Percentiles rank a stretch among this genome's conserved stretches.
Conservation (phyloP, 1,284 basidiomycete species). For the Hortiboletus rubellus region DNA sequence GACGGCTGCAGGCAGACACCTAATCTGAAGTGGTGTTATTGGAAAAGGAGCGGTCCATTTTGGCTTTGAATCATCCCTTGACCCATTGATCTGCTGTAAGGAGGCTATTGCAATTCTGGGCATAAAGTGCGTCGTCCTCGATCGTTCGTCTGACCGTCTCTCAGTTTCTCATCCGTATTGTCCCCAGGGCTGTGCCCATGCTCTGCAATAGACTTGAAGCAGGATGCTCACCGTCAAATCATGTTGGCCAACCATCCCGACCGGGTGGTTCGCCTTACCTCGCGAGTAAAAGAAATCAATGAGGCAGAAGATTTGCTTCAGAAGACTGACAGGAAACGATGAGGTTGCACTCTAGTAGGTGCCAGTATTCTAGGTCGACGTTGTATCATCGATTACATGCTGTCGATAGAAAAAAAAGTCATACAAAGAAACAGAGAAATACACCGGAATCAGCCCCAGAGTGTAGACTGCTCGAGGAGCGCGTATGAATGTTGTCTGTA, state of each 20-base stretch:
- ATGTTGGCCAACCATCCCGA: slow-evolving; percentile 98
- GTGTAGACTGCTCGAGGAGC: slow-evolving; percentile 7
- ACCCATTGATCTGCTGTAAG: slow-evolving; percentile 81
- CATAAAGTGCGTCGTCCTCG: slow-evolving; percentile 68
- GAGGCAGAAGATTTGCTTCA: slow-evolving; percentile 88
- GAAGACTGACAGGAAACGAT: slow-evolving; percentile 57
- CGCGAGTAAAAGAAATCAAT: slow-evolving; percentile 94
- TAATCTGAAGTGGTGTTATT: slow-evolving; percentile 58
- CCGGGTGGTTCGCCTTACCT: slow-evolving; percentile 92
- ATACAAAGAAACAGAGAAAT: too few species aligned
- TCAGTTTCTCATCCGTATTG: background rate
- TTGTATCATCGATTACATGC: too few species aligned
- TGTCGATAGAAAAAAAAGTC: too few species aligned
- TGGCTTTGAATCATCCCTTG: too few species aligned
- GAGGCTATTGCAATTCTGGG: slow-evolving; percentile 93
- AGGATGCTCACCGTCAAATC: slow-evolving; percentile 87
- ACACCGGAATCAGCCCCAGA: background rate
- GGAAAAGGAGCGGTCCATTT: slow-evolving; percentile 65
- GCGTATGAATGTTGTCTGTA: slow-evolving; percentile 14
- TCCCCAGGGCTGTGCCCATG: slow-evolving; percentile 68
- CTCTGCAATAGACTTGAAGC: slow-evolving; percentile 74
- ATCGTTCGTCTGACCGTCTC: background rate
- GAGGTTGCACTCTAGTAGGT: slow-evolving; percentile 5
- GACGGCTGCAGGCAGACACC: slow-evolving; percentile 76
- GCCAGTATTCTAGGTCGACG: too few species aligned